Conservation (phyloP, 169 alveolate genomes). For the Cytauxzoon felis region DNA sequence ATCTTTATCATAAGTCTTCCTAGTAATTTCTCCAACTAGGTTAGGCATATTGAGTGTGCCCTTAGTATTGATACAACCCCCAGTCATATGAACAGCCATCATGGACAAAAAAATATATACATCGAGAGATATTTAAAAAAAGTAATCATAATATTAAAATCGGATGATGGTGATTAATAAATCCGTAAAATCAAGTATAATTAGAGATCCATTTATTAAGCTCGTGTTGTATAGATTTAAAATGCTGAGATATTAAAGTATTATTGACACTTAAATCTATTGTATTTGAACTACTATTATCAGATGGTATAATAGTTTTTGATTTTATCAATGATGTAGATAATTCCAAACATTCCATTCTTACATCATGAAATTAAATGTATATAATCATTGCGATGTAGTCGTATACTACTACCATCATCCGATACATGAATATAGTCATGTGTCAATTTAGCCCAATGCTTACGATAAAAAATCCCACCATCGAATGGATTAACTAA, state of each 20-base stretch:
- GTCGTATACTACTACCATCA: no score
- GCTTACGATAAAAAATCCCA: no score
- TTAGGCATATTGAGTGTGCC: slow-evolving; percentile 18
- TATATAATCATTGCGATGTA: no score
- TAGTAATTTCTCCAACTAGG: slow-evolving; percentile 37
- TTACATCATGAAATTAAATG: no score
- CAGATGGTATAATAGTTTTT: slow-evolving; percentile 1
- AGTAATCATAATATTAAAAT: no score
- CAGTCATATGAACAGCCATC: background rate
- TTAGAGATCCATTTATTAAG: slow-evolving; percentile 53
- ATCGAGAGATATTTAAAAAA: no score
- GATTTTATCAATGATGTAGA: slow-evolving; percentile 51
- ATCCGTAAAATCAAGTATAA: no score
- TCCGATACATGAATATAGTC: background rate
- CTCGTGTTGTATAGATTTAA: slow-evolving; percentile 46
- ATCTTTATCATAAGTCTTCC: slow-evolving; percentile 62
- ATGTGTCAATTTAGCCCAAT: background rate
- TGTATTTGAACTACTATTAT: background rate
- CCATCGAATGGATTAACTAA: no score
- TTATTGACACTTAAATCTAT: slow-evolving; percentile 18
- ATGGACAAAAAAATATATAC: no score
- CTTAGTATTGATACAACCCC: background rate
- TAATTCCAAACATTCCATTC: background rate
- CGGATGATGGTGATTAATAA: no score
- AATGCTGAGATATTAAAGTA: slow-evolving; percentile 30